Percentiles rank a stretch among this genome's conserved stretches.
Conservation (phyloP, 371 early-diverging fungal species). For the Apophysomyces trapeziformis region DNA sequence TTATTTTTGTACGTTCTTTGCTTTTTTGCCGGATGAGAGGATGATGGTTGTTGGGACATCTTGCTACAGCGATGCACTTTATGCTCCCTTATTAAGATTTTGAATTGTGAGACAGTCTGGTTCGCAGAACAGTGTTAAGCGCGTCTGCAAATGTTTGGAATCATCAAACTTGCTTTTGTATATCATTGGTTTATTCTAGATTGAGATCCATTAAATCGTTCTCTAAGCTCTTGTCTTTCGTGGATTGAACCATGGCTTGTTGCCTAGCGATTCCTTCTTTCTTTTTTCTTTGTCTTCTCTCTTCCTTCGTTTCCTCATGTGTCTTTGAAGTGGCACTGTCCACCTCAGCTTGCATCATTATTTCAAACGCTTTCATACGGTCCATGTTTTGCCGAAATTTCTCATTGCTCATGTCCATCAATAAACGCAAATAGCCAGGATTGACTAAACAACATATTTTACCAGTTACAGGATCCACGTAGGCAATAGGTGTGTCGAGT, state of each 20-base stretch:
- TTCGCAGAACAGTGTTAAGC: not conserved
- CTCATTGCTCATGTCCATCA: conserved; percentile 55
- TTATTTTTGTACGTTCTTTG: no score
- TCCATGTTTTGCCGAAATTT: conserved; percentile 57
- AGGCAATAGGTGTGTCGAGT: conserved; percentile 65
- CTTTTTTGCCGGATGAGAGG: not conserved
- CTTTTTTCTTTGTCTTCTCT: conserved; percentile 58
- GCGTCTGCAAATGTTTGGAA: not conserved
- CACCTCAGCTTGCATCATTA: conserved; percentile 35
- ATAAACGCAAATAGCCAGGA: conserved; percentile 43
- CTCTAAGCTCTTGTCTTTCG: not conserved
- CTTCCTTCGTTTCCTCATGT: conserved; percentile 57
- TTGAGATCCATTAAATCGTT: conserved; percentile 12
- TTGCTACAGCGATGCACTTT: not conserved
- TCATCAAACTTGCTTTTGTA: not conserved
- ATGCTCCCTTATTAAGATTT: no score
- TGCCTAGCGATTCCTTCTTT: conserved; percentile 48
- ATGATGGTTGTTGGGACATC: not conserved
- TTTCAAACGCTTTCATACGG: conserved; percentile 55
- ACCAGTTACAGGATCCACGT: conserved; percentile 34
- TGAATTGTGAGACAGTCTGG: not conserved
- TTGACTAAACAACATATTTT: conserved; percentile 54
- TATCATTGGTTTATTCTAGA: conserved; percentile 8
- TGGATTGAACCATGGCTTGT: conserved; percentile 4
- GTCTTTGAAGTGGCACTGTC: conserved; percentile 6